A percentile compares a stretch with the other conserved stretches of the same genome.
These are phyloP conservation scores for Apiotrichum siamense DNA, from an alignment of 1,284 basidiomycete genomes.

Conservation along the genomic window DNA sequence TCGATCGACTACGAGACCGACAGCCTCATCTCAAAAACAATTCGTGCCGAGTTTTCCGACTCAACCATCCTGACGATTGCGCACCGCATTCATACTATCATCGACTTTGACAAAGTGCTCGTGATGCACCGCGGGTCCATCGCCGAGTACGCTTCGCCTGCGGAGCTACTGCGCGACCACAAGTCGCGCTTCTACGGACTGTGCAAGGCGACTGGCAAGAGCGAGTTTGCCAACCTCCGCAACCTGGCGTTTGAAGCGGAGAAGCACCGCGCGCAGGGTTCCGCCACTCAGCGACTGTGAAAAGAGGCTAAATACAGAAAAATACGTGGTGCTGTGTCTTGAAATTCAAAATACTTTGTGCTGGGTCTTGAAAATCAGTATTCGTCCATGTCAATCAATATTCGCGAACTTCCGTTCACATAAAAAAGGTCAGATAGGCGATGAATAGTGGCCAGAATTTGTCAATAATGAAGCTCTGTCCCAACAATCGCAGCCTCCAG, in stretches of 20 bases:
- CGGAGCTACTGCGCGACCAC: slow-evolving; percentile 59
- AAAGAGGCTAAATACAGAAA: neutral
- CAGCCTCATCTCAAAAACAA: slow-evolving; percentile 49
- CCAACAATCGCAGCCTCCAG: neutral
- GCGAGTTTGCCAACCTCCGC: slow-evolving; percentile 65
- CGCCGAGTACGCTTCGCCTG: slow-evolving; percentile 73
- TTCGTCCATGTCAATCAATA: too few relatives aligned
- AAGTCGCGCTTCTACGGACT: slow-evolving; percentile 67
- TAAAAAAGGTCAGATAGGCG: too few relatives aligned
- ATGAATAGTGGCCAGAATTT: too few relatives aligned
- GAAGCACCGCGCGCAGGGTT: slow-evolving; percentile 1
- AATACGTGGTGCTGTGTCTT: too few relatives aligned
- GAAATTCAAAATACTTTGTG: too few relatives aligned
- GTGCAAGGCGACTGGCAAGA: slow-evolving; percentile 73
- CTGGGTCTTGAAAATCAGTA: too few relatives aligned
- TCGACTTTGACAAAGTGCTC: slow-evolving; percentile 76
- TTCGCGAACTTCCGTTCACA: too few relatives aligned
- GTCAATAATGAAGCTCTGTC: too few relatives aligned
- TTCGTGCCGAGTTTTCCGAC: slow-evolving; percentile 53
- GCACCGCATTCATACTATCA: slow-evolving; percentile 63
- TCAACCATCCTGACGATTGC: slow-evolving; percentile 58
- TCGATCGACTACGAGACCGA: slow-evolving; percentile 55
- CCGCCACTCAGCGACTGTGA: too few relatives aligned
- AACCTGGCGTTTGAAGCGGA: slow-evolving; percentile 42
- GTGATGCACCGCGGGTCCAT: slow-evolving; percentile 57